Base-by-base conservation (phyloP, 345 rosid species). In the Gossypium raimondii region DNA sequence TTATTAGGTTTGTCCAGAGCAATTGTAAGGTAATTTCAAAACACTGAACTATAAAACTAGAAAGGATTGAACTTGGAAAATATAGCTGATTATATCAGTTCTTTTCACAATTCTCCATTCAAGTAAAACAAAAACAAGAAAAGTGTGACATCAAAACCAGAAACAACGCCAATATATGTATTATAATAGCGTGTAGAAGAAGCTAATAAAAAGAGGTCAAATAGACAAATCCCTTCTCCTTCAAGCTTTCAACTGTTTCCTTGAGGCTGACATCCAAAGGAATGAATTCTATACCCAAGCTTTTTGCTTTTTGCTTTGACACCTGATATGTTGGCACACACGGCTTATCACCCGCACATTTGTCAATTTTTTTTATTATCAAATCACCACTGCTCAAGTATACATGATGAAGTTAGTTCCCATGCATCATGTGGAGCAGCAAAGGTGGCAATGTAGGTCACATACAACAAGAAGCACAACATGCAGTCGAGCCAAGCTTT, bases 191-290 rank as follows among this genome's bases (percentile, higher is more conserved):
- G 5, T 9, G 1, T 17, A 9, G 53, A 58, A 47, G 56, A 22
- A 24, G 45, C 68, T 47, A 47, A 56, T 56, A 56, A 58, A 2
- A 27, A 7, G 65, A 59, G 78, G 7, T 89, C 68, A 86, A 81
- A 51, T 69, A 78, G 59, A 93, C 81, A 73, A 90, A 90, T 17
- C 85, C 89, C 81, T 95, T 93, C 80, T 93, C 92, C 89, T 89
- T 91, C 84, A 95, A 81, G 84, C 94, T 93, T 77, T 93, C 96
- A 50, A 90, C 94, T 2, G 97, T 95, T 75, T 93, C 98, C 85
- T 91, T 88, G 43, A 95, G 61, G 85, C 89, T 90, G 75, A 79
- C 90, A 18, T 93, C 90, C 73, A 95, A 76, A n/a, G 96, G 90
- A 78, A 81, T 87, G 87, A 93, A 93, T 43, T 91, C 87, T 45